Evolutionary conservation across 208 protist genomes (phyloP).

Genomic region (Leishmania tropica): DNA sequence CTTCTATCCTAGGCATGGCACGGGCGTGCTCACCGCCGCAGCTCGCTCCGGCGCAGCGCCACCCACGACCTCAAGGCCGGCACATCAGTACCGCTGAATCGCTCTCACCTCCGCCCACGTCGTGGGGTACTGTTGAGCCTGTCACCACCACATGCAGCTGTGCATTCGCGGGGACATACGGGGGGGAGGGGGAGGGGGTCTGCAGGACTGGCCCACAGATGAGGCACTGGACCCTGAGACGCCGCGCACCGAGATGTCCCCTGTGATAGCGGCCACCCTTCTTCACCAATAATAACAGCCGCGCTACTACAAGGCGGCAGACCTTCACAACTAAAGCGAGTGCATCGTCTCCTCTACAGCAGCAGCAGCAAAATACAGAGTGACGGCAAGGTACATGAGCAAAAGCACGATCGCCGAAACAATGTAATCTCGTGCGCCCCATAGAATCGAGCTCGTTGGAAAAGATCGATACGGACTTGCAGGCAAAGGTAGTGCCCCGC

Average conservation of each 20-base stretch:
- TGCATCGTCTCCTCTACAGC: not conserved
- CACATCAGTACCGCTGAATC: not conserved
- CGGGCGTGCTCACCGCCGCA: not conserved
- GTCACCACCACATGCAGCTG: not conserved
- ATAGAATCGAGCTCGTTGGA: slow-evolving; percentile 9
- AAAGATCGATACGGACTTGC: slow-evolving; percentile 16
- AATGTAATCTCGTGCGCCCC: slow-evolving; percentile 11
- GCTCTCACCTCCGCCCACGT: not conserved
- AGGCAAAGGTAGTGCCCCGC: slow-evolving; percentile 29
- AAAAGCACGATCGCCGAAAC: slow-evolving; percentile 10
- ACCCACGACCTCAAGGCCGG: not conserved
- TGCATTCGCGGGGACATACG: not conserved
- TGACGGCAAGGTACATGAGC: slow-evolving; percentile 11
- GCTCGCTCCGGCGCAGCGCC: not conserved
- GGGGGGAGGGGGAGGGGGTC: not conserved
- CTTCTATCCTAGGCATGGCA: not conserved
- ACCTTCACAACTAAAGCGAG: not conserved
- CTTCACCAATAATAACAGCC: not conserved
- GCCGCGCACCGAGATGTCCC: not conserved
- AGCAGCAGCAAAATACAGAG: not conserved
- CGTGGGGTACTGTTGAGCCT: not conserved
- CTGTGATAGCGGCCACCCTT: not conserved
- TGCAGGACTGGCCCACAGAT: not conserved
- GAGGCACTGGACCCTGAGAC: not conserved
- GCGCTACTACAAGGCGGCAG: not conserved